These are phyloP conservation scores for Leccinellum rugosiceps DNA, from an alignment of 768 basidiomycete genomes.

Conservation along the genomic window DNA sequence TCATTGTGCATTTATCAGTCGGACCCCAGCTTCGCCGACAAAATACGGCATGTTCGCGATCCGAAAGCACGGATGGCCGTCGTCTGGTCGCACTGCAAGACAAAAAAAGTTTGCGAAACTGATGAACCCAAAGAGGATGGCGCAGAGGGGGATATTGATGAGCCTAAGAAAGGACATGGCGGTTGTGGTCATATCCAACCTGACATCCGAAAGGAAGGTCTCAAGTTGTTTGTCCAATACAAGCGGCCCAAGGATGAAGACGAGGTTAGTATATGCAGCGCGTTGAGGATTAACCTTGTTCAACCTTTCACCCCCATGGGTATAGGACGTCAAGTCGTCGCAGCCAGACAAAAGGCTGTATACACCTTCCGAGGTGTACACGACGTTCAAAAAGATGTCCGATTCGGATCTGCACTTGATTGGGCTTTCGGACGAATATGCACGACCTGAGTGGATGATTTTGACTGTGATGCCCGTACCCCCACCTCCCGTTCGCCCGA, in stretches of 20 bases:
- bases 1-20: slow-evolving; percentile 48
- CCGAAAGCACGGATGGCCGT: slow-evolving; percentile 84
- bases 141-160: slow-evolving; percentile 58
- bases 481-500: slow-evolving; percentile 95
- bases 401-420: slow-evolving; percentile 84
- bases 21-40: slow-evolving; percentile 81
- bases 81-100: slow-evolving; percentile 85
- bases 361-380: slow-evolving; percentile 86
- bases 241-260: slow-evolving; percentile 94
- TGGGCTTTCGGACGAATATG: slow-evolving; percentile 93
- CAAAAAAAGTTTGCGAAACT: slow-evolving; percentile 83
- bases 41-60: slow-evolving; percentile 82
- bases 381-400: slow-evolving; percentile 93
- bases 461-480: slow-evolving; percentile 96
- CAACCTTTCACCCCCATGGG: slow-evolving; percentile 1
- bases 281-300: slow-evolving; percentile 6
- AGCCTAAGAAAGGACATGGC: slow-evolving; percentile 89
- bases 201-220: slow-evolving; percentile 84
- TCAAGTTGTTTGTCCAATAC: slow-evolving; percentile 93
- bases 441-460: slow-evolving; percentile 99
- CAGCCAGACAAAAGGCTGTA: slow-evolving; percentile 83
- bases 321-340: slow-evolving; percentile 72
- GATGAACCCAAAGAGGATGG: slow-evolving; percentile 88
- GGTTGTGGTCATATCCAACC: slow-evolving; percentile 96
- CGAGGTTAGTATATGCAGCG: slow-evolving; percentile 59